Conservation (phyloP, 805 yeast species). For the Kodamaea jinghongensis region DNA sequence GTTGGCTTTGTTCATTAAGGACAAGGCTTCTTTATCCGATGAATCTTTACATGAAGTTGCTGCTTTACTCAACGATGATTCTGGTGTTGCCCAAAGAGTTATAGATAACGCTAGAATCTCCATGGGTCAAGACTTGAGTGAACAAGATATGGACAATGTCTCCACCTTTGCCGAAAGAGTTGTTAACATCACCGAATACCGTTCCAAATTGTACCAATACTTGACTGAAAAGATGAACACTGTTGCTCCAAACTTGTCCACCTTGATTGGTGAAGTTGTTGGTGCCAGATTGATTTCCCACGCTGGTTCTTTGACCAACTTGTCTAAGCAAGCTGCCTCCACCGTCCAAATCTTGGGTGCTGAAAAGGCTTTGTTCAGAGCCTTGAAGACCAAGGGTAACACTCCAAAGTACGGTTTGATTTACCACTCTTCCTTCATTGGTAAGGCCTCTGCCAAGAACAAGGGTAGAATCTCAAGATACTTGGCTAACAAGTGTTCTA, state of each 20-base stretch:
- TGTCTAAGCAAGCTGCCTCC: conserved; percentile 98
- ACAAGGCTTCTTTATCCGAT: conserved; percentile 82
- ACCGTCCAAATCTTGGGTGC: conserved; percentile 98
- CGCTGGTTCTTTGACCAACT: conserved; percentile 94
- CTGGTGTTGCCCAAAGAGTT: conserved; percentile 83
- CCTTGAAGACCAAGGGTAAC: conserved; percentile 93
- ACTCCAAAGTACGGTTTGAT: conserved; percentile 95
- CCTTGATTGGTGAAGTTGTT: conserved; percentile 96
- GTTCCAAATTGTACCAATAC: conserved; percentile 78
- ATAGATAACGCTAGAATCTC: conserved; percentile 95
- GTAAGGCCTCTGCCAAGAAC: conserved; percentile 92
- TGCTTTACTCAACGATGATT: conserved; percentile 85
- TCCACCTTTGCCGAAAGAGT: conserved; percentile 91
- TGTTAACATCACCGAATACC: conserved; percentile 86
- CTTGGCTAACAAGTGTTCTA: conserved; percentile 97
- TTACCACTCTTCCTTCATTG: conserved; percentile 92
- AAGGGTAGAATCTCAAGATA: conserved; percentile 99
- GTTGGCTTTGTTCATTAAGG: conserved; percentile 77
- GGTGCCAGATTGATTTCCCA: conserved; percentile 98
- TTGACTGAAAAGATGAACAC: conserved; percentile 94
- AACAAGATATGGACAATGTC: conserved; percentile 90
- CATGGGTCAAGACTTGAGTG: conserved; percentile 98
- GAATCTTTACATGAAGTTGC: conserved; percentile 95
- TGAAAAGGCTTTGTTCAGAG: conserved; percentile 94
- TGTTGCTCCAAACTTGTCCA: conserved; percentile 96